phyloP scores from a whole-genome alignment of 108 stramenopile species.

The Pelagomonas calceolata region DNA sequence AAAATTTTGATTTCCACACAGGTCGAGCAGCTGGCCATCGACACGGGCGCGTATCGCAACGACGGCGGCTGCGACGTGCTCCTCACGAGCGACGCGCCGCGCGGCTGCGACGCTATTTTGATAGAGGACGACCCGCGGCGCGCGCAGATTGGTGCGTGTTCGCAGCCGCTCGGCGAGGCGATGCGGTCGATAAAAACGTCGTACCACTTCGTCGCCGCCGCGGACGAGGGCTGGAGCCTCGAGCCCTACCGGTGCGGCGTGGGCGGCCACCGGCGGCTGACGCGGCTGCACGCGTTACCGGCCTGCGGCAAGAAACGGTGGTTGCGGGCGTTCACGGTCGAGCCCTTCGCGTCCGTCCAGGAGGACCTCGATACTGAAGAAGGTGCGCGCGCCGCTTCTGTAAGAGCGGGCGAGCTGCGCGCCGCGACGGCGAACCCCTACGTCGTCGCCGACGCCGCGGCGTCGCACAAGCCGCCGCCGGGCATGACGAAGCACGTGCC shows the following conservation, averaged over 20 bases:
- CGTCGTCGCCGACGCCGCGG: neutral
- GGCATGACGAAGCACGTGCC: neutral
- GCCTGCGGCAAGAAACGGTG: neutral
- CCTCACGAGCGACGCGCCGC: neutral
- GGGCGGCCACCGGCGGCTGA: neutral
- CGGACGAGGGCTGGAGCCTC: neutral
- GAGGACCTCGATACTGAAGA: neutral
- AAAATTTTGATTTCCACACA: too few relatives aligned
- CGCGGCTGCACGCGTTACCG: neutral
- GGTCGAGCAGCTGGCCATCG: neutral
- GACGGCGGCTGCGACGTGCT: neutral
- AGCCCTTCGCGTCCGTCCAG: neutral
- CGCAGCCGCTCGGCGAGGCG: neutral
- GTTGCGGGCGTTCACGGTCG: neutral
- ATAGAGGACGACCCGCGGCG: too few relatives aligned
- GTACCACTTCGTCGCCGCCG: neutral
- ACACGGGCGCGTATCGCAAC: neutral
- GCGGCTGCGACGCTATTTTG: neutral
- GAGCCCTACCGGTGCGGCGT: neutral
- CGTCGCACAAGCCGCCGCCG: neutral
- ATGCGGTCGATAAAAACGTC: neutral
- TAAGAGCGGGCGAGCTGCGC: neutral
- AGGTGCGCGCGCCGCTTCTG: neutral
- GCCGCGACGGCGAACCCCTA: neutral
- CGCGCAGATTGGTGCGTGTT: neutral